Conservation (phyloP, 2,329 filamentous ascomycete genomes). For the Pseudocercospora fijiensis region DNA sequence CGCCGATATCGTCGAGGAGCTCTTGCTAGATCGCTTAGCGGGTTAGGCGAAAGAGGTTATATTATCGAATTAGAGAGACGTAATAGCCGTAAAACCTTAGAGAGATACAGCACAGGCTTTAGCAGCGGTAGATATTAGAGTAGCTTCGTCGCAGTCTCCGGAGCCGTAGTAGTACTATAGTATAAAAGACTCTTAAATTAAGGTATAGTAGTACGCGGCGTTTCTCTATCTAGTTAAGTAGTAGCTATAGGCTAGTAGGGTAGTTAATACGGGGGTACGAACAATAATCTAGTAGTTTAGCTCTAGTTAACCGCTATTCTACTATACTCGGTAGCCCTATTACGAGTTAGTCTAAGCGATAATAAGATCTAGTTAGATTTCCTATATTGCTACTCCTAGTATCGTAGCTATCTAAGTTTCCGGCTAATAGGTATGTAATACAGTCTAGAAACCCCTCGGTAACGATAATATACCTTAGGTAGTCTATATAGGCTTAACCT, state of each 20-base stretch:
- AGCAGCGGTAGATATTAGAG: neutral
- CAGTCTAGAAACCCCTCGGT: neutral
- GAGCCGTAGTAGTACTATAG: neutral
- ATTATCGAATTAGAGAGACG: neutral
- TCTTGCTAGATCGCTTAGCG: neutral
- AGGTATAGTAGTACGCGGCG: neutral
- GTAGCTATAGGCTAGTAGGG: neutral
- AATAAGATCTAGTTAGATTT: neutral
- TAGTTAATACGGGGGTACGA: neutral
- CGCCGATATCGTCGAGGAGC: neutral
- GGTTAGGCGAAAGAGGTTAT: neutral
- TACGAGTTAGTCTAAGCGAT: neutral
- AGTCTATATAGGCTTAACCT: neutral
- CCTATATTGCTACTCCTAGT: neutral
- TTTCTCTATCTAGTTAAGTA: neutral
- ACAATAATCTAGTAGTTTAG: neutral
- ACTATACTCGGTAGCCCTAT: neutral
- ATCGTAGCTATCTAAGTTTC: neutral
- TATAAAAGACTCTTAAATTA: neutral
- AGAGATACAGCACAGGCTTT: neutral
- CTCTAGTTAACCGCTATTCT: neutral
- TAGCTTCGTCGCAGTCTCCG: neutral
- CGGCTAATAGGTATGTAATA: neutral
- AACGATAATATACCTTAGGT: neutral
- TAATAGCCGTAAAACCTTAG: neutral